Conservation (phyloP, 176 grass and related monocot genomes). For the Musa itinerans region DNA sequence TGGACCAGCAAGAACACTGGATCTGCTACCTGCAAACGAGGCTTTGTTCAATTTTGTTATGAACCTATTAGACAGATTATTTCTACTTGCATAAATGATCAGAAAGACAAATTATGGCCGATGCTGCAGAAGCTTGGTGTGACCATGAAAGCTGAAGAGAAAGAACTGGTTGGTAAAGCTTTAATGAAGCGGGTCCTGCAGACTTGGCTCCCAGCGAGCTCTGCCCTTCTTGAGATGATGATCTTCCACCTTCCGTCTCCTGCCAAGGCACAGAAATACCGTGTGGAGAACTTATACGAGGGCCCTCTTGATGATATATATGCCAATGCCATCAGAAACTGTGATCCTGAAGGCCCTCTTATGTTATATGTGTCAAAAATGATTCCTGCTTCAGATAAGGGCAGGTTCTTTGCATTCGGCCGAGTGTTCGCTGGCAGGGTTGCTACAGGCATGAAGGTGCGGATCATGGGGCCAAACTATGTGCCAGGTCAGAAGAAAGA, state of each 20-base stretch:
- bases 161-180: neutral
- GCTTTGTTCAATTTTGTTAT: neutral
- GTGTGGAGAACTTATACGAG: slow-evolving; percentile 8
- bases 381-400: neutral
- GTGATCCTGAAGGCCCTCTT: neutral
- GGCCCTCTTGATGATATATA: neutral
- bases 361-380: neutral
- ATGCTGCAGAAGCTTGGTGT: slow-evolving; percentile 3
- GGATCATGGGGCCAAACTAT: neutral
- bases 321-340: slow-evolving; percentile 2
- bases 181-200: neutral
- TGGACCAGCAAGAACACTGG: neutral
- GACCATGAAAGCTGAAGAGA: neutral
- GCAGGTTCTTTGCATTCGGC: slow-evolving; percentile 2
- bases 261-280: neutral
- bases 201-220: neutral
- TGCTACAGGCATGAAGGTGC: neutral
- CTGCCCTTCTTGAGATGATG: slow-evolving; percentile 1
- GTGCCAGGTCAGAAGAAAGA: slow-evolving; percentile 1
- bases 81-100: neutral
- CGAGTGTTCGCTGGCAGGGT: neutral
- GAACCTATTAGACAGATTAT: slow-evolving; percentile 7
- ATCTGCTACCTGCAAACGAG: neutral
- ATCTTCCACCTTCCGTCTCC: slow-evolving; percentile 1
- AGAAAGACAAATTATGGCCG: neutral